These are phyloP conservation scores for Mycosphaerella arachidis DNA, from an alignment of 2,329 filamentous ascomycete species.

Conservation along the genomic window DNA sequence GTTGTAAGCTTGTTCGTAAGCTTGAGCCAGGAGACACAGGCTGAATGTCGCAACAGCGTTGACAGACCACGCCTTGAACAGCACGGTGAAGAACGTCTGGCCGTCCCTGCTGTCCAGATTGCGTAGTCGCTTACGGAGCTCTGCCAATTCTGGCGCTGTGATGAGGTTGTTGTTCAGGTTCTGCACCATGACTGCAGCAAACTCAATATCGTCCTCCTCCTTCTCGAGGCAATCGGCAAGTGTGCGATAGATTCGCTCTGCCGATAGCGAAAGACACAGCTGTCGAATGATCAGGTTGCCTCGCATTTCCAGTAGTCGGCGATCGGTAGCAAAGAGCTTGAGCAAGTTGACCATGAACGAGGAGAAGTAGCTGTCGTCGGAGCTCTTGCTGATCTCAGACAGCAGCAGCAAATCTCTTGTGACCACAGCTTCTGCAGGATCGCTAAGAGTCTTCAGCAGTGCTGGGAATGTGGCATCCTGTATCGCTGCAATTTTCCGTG, in stretches of 20 bases:
- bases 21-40: constrained; percentile 88
- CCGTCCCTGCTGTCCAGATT: constrained; percentile 92
- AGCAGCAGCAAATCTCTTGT: constrained; percentile 89
- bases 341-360: constrained; percentile 97
- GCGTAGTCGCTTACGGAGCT: constrained; percentile 80
- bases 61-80: constrained; percentile 97
- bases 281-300: constrained; percentile 97
- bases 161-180: constrained; percentile 99
- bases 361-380: constrained; percentile 93
- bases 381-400: constrained; percentile 93
- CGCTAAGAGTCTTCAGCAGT: constrained; percentile 89
- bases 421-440: constrained; percentile 91
- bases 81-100: constrained; percentile 86
- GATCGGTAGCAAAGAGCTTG: constrained; percentile 91
- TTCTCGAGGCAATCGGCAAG: constrained; percentile 95
- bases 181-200: constrained; percentile 99
- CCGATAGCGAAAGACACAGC: constrained; percentile 84
- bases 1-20: constrained; percentile 97
- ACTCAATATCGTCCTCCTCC: constrained; percentile 91
- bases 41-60: constrained; percentile 98
- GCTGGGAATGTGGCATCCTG: constrained; percentile 97
- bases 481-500: constrained; percentile 79
- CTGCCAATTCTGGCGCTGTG: constrained; percentile 87
- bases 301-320: constrained; percentile 81
- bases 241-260: constrained; percentile 92